Evolutionary conservation across 257 asterid genomes (phyloP), one percentile per base, ranked within the genome.

Genomic region (Nemophila menziesii): DNA sequence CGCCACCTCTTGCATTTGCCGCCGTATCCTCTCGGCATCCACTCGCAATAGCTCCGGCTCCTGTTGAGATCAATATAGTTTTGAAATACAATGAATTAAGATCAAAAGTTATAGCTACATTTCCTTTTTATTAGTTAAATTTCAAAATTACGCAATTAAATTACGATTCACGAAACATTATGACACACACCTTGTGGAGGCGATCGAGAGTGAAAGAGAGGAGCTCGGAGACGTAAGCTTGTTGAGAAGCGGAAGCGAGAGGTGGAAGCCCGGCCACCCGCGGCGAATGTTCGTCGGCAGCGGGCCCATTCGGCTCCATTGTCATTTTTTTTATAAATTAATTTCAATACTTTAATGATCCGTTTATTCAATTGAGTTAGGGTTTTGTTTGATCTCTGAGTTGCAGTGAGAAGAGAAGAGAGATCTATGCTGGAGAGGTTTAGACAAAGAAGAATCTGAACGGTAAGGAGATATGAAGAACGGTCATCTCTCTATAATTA

Each of bases 1-100:
- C 21, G 97, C 93, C 68, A 89, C 93, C 86, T 89, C 95, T 68
- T 83, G 95, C 97, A 89, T 89, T 83, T 89, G 97, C 65, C 95
- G 69, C 75, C 75, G 84, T 55, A 79, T 83, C 55, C 97, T 78
- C 84, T 89, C 95, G 20, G 86, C 90, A 73, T 84, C 97, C 33
- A 89, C 95, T 68, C 92, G 73, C 51, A 84, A 60, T 51, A 84
- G 80, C 62, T 89, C 95, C 65, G 95, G 97, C 51, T 87, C 97
- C 95, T 87, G 43, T 16, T 41, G 12, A 29, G 33, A 41, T 18
- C 22, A 40, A 17, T 1, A 13, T 12, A 37, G 5, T 37, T 2
- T 12, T 12, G 16, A 13, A 37, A 37, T 12, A 37, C 1, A 13
- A 17, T 29, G 55, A 48, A 55, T 22, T 6, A 41, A 14, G 1